phyloP scores from a whole-genome alignment of 495 filamentous ascomycete species.

The Ramalina intermedia region DNA sequence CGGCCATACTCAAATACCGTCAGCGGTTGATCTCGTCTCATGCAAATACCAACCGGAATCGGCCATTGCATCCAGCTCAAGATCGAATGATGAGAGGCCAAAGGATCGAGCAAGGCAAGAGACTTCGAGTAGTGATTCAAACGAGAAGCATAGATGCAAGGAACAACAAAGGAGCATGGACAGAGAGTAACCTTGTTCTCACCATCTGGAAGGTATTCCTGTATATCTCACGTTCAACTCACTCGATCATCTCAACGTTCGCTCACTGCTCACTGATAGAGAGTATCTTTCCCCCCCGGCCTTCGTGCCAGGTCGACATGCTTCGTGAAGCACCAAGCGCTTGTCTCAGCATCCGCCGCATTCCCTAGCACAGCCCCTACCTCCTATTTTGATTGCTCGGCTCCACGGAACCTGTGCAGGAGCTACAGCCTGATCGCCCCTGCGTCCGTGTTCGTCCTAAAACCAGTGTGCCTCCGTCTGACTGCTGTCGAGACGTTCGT shows the following conservation, averaged over 20 bases:
- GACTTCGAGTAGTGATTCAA: conserved; percentile 17
- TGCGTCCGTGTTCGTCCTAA: no score
- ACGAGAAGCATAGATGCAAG: neutral
- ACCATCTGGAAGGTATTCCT: neutral
- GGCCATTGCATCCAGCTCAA: conserved; percentile 40
- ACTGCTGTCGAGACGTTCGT: neutral
- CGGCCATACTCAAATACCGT: conserved; percentile 41
- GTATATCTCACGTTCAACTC: neutral
- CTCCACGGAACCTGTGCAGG: no score
- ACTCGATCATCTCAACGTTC: neutral
- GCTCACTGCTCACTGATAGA: neutral
- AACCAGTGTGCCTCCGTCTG: no score
- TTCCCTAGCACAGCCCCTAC: no score
- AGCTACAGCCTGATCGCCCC: no score
- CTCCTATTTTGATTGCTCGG: no score
- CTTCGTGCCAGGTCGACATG: no score
- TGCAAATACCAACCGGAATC: conserved; percentile 18
- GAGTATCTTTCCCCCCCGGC: no score
- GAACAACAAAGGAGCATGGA: conserved; percentile 12
- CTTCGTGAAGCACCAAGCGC: no score
- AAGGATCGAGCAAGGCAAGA: conserved; percentile 43
- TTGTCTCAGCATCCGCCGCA: no score
- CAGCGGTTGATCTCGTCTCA: conserved; percentile 35
- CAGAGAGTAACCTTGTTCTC: conserved; percentile 12
- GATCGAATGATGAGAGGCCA: conserved; percentile 31